Evolutionary conservation across 164 flowering plant species (phyloP).

Genomic region (Dillenia turbinata): DNA sequence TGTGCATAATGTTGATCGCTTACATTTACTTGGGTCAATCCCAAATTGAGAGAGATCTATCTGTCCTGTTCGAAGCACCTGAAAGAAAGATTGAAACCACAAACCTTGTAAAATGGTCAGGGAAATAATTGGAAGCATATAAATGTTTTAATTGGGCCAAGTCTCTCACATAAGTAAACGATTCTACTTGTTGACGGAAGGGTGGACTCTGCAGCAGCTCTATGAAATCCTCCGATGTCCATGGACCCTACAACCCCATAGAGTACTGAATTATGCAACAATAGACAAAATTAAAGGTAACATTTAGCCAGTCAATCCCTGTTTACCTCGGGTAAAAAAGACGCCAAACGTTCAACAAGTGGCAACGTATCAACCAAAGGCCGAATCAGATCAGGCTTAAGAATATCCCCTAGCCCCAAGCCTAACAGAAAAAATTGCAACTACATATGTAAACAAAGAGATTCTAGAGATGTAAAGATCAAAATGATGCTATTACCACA

Average conservation of each 20-base stretch:
- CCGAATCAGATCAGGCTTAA: slow-evolving; percentile 80
- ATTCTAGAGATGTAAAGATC: too few relatives aligned
- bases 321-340: slow-evolving; percentile 88
- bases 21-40: slow-evolving; percentile 94
- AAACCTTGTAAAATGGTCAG: background rate
- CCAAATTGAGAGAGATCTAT: slow-evolving; percentile 95
- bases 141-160: background rate
- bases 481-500: too few relatives aligned
- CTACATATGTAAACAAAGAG: background rate
- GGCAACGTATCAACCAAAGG: slow-evolving; percentile 72
- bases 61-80: slow-evolving; percentile 97
- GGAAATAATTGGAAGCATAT: background rate
- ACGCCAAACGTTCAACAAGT: slow-evolving; percentile 53
- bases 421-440: slow-evolving; percentile 31
- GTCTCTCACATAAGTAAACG: slow-evolving; percentile 83
- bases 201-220: slow-evolving; percentile 93
- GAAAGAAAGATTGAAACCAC: background rate
- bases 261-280: slow-evolving; percentile 9
- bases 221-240: slow-evolving; percentile 66
- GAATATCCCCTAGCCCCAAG: slow-evolving; percentile 75
- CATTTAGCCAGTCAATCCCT: background rate
- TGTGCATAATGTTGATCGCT: slow-evolving; percentile 19
- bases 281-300: background rate
- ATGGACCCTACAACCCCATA: slow-evolving; percentile 56
- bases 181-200: slow-evolving; percentile 92